Evolutionary conservation across 371 early-diverging fungal genomes (phyloP).

Genomic region (Actinomucor elegans): DNA sequence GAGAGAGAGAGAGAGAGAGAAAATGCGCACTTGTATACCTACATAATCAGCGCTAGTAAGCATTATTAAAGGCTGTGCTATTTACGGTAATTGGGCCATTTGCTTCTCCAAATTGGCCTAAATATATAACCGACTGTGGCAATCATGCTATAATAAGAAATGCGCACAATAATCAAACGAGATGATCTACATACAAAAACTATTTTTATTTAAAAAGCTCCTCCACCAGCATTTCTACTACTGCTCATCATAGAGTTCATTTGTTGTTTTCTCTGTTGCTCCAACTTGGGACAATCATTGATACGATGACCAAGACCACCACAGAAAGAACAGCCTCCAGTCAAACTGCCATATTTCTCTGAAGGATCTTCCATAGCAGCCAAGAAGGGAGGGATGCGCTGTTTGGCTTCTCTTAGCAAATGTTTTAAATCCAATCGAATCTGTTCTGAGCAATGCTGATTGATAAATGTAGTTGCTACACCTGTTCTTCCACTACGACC

Average conservation of each 20-base stretch:
- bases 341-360: constrained; percentile 71
- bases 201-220: constrained; percentile 30
- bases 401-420: constrained; percentile 90
- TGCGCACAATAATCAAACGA: too few species aligned
- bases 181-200: too few species aligned
- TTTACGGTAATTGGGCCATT: too few species aligned
- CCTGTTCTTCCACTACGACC: constrained; percentile 98
- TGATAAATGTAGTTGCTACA: constrained; percentile 95
- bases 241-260: constrained; percentile 51
- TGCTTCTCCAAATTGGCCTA: too few species aligned
- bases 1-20: too few species aligned
- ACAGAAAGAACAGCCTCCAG: constrained; percentile 91
- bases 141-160: background rate
- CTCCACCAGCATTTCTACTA: constrained; percentile 37
- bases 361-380: constrained; percentile 86
- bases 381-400: constrained; percentile 88
- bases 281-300: constrained; percentile 87
- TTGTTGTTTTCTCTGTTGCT: constrained; percentile 64
- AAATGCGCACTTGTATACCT: too few species aligned
- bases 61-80: too few species aligned
- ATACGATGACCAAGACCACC: constrained; percentile 96
- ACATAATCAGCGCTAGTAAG: too few species aligned
- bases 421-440: constrained; percentile 93
- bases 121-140: too few species aligned
- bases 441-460: constrained; percentile 80